Evolutionary conservation across 768 basidiomycete genomes (phyloP).

Genomic region (Tubosaeta sp.): DNA sequence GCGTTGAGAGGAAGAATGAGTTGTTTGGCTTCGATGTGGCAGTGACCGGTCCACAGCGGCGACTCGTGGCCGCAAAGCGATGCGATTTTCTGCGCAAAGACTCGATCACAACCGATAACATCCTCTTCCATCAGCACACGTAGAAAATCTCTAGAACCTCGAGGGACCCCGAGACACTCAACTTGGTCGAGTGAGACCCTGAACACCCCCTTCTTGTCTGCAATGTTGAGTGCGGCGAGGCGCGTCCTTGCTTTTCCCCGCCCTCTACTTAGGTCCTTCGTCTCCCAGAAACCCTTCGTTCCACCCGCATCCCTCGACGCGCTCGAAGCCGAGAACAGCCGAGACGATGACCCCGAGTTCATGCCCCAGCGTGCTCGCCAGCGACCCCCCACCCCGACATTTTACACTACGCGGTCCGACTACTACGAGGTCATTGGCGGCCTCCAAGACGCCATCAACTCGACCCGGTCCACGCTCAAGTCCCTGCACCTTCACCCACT

Average conservation of each 20-base stretch:
- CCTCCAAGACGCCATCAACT: conserved; percentile 60
- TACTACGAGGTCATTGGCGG: conserved; percentile 70
- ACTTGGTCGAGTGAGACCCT: conserved; percentile 11
- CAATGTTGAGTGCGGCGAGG: conserved; percentile 12
- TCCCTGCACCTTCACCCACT: conserved; percentile 71
- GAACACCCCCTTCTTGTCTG: conserved; percentile 7
- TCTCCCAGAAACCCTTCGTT: conserved; percentile 15
- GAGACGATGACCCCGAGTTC: not conserved
- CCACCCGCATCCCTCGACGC: conserved; percentile 23
- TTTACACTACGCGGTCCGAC: conserved; percentile 75
- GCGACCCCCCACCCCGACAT: conserved; percentile 65
- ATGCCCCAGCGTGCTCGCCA: conserved; percentile 9
- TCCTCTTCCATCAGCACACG: too few relatives aligned
- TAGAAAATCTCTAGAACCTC: too few relatives aligned
- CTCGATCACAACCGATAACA: too few relatives aligned
- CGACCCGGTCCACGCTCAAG: conserved; percentile 57
- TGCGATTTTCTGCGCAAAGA: not conserved
- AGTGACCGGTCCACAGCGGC: not conserved
- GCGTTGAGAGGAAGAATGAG: not conserved
- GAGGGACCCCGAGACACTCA: conserved; percentile 14
- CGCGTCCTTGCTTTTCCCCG: conserved; percentile 3
- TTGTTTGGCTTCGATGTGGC: not conserved
- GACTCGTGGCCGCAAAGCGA: conserved; percentile 8
- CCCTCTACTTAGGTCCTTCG: not conserved
- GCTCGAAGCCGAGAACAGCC: not conserved